Percentiles rank a stretch among this genome's conserved stretches.
These are phyloP conservation scores for Carpediemonas membranifera DNA, from an alignment of 78 protist genomes.

Conservation along the genomic window DNA sequence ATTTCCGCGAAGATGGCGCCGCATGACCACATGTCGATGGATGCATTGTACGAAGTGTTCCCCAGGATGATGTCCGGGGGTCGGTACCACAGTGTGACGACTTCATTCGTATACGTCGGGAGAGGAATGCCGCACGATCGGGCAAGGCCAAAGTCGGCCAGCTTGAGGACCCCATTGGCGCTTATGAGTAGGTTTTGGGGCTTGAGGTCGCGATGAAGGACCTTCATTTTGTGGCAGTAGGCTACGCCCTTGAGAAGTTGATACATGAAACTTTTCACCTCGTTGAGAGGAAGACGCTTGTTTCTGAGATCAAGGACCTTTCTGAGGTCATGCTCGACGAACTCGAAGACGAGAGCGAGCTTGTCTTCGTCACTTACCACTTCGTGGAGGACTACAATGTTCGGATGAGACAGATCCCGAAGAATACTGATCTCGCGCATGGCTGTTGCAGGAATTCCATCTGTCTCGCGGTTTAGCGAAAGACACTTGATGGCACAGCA, in stretches of 20 bases:
- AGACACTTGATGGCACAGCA: constrained; percentile 90
- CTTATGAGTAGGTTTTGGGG: constrained; percentile 74
- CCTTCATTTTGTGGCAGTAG: constrained; percentile 82
- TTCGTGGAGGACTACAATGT: constrained; percentile 62
- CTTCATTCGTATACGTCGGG: constrained; percentile 31
- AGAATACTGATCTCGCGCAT: constrained; percentile 89
- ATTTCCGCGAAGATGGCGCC: constrained; percentile 14
- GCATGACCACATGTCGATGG: constrained; percentile 42
- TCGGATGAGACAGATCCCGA: constrained; percentile 83
- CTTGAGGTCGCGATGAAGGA: constrained; percentile 97
- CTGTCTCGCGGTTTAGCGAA: constrained; percentile 85
- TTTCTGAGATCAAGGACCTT: not conserved
- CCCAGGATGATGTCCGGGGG: constrained; percentile 85
- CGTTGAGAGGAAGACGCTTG: not conserved
- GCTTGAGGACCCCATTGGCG: constrained; percentile 49
- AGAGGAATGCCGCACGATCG: constrained; percentile 32
- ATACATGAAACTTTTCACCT: not conserved
- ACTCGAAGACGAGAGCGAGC: constrained; percentile 92
- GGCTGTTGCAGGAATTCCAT: constrained; percentile 94
- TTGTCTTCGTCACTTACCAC: constrained; percentile 78
- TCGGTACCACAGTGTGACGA: constrained; percentile 93
- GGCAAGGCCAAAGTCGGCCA: constrained; percentile 31
- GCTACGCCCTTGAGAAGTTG: constrained; percentile 71
- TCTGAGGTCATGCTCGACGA: constrained; percentile 47
- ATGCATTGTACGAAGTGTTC: not conserved